Evolutionary conservation across 129 eudicot genomes (phyloP), one percentile per base, ranked within the genome.

Genomic region (Helianthus tuberosus): DNA sequence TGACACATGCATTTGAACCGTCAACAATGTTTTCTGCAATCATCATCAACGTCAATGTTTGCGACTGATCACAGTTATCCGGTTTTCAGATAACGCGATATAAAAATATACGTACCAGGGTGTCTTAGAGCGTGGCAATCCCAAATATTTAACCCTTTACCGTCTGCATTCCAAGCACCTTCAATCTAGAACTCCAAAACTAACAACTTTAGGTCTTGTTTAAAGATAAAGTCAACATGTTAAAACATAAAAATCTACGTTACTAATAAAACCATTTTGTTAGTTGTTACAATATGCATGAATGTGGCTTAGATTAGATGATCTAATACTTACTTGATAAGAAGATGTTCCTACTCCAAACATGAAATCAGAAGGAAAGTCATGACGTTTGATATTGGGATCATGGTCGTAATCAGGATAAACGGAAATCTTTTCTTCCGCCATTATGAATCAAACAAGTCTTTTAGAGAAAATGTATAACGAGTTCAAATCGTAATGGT

Each of bases 341-440:
- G 81, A 61, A 16, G 81, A 68, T 36, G 81, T 68, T 69, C 81
- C 81, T 32, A 77, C 76, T 68, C 77, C 77, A 1, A 71, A 78
- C 67, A 71, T 63, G 60, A 78, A 78, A 27, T 54, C 27, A 51
- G 3, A 1, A 5, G 77, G 77, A 71, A 78, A 78, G 35, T 77
- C 69, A 0, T 4, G 23, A 59, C 81, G 81, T 59, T 68, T 77
- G 12, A 68, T 3, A 17, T 68, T n/a, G 39, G 48, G 69, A n/a
- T 39, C 69, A 8, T 8, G 8, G 27, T 39, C 14, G 11, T 58
- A 58, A 9, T 10, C 8, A 38, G 43, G 43, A 38, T 38, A 38
- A 4, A 38, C 8, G 43, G 43, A 38, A 38, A 38, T 38, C 6
- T 38, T 38, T 38, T 38, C 43, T 38, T 38, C 61, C 5, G 12